Base-by-base conservation (phyloP, 2,329 filamentous ascomycete genomes). In the Phoma sp. region DNA sequence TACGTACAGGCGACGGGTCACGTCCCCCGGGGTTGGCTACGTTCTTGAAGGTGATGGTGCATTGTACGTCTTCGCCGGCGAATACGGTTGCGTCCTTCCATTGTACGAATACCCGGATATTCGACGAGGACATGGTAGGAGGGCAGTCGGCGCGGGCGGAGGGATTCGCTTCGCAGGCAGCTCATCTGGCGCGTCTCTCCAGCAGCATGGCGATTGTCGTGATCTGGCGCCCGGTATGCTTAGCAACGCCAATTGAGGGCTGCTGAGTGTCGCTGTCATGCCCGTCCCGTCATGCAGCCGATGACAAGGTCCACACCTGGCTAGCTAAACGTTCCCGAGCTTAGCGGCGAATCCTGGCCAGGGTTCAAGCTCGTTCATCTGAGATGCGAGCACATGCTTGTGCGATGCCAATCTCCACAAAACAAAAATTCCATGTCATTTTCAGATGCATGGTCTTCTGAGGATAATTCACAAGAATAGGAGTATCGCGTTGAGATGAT, bases 71-170 rank as follows among this genome's bases (percentile, higher is more conserved):
- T 81, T 99, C 95, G 76, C 95, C 95, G 52, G 95, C 91, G 78
- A 98, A 99, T 68, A 99, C 91, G 58, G 90, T 93, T 75, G 93
- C 88, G 72, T 96, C 90, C 75, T 91, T 89, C 90, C 93, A 99
- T 79, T 89, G 88, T 75, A 99, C 91, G 75, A 93, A 96, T 77
- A 97, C 93, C 75, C 93, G 90, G 74, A 99, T 91, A 80, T 96
- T 93, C 63, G 71, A 74, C 46, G 64, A 48, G 57, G 69, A 68
- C 68, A 71, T 76, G 67, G 64, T 74, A 64, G 61, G 65, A 59
- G 60, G 57, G 51, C 49, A 57, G 58, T 64, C 58, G 58, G 61
- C 64, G 59, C 66, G 66, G 64, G 70, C 67, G 48, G 56, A 47
- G 10, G 13, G 9, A 2, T 33, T 33, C 37, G 55, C 40, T 58